phyloP scores from a whole-genome alignment of 805 yeast species.

The Candida ipomoeae region DNA sequence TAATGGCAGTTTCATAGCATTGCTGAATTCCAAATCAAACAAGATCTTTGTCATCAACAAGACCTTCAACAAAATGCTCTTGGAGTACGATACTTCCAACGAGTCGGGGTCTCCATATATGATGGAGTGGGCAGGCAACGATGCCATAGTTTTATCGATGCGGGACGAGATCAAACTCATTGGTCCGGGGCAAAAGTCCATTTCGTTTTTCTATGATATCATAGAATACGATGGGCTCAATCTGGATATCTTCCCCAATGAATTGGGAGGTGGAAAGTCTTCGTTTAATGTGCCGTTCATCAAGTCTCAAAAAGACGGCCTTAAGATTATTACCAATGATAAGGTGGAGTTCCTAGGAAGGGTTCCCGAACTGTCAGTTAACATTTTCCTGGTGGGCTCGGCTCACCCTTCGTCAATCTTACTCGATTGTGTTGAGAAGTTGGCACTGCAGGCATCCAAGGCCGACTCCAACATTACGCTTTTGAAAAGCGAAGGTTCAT shows the following conservation, averaged over 20 bases:
- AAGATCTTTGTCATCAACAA: conserved; percentile 49
- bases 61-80: conserved; percentile 41
- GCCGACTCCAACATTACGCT: conserved; percentile 70
- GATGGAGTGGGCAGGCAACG: conserved; percentile 82
- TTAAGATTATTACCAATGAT: conserved; percentile 57
- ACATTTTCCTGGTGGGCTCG: conserved; percentile 78
- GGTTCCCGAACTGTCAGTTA: conserved; percentile 54
- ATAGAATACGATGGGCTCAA: conserved; percentile 27
- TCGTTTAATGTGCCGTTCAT: conserved; percentile 35
- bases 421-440: conserved; percentile 63
- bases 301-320: conserved; percentile 63
- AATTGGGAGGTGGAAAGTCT: conserved; percentile 14
- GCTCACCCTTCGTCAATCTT: conserved; percentile 77
- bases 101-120: conserved; percentile 40
- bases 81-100: conserved; percentile 42
- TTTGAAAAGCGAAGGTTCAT: conserved; percentile 41
- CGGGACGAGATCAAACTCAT: conserved; percentile 62
- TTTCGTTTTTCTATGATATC: conserved; percentile 50
- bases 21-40: conserved; percentile 35
- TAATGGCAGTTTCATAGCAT: conserved; percentile 51
- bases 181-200: conserved; percentile 63
- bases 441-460: conserved; percentile 66
- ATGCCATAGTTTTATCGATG: conserved; percentile 64
- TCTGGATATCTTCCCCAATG: conserved; percentile 20
- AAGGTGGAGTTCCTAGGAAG: conserved; percentile 59